These are phyloP conservation scores for Salix caprea DNA, from an alignment of 345 rosid genomes.

Conservation along the genomic window DNA sequence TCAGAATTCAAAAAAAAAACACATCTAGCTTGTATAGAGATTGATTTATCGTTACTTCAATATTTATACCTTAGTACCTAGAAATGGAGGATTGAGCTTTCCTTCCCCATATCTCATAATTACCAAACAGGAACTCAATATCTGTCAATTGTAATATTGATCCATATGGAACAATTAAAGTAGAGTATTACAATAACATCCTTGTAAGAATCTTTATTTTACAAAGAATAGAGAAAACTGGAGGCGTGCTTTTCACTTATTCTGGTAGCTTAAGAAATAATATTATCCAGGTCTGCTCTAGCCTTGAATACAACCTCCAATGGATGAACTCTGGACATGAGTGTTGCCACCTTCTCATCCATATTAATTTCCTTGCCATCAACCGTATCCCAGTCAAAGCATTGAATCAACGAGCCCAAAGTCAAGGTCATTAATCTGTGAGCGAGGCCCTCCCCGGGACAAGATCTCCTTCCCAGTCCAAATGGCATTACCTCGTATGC, in stretches of 20 bases:
- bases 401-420: conserved; percentile 9
- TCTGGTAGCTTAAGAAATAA: not conserved
- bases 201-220: not conserved
- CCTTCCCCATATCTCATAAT: too few relatives aligned
- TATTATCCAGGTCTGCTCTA: not conserved
- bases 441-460: conserved; percentile 15
- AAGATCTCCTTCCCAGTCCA: conserved; percentile 18
- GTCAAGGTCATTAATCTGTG: conserved; percentile 6
- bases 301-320: conserved; percentile 4
- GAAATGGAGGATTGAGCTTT: too few relatives aligned
- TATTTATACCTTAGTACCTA: too few relatives aligned
- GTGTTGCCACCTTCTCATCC: not conserved
- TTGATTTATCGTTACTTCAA: not conserved
- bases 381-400: conserved; percentile 16
- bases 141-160: too few relatives aligned
- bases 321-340: conserved; percentile 11
- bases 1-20: too few relatives aligned
- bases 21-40: too few relatives aligned
- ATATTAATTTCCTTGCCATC: not conserved
- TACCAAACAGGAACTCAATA: too few relatives aligned
- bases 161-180: not conserved
- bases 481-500: conserved; percentile 12
- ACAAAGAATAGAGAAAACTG: not conserved
- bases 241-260: not conserved
- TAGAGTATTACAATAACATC: not conserved